Evolutionary conservation across 164 flowering plant genomes (phyloP).

Genomic region (Saururus chinensis): DNA sequence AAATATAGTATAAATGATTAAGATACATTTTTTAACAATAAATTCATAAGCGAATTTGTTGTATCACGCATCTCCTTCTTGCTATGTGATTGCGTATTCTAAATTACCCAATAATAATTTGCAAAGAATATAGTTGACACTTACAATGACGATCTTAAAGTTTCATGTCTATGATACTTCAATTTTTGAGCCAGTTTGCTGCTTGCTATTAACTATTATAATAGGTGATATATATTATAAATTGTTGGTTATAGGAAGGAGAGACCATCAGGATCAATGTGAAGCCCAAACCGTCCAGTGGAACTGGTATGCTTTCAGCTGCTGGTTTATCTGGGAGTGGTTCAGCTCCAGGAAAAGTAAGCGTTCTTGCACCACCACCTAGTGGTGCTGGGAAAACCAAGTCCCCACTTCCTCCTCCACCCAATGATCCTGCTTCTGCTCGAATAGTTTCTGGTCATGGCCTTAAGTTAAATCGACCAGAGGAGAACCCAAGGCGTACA

Average conservation of each 20-base stretch:
- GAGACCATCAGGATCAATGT: conserved; percentile 95
- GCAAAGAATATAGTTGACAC: too few species aligned
- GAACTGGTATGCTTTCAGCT: conserved; percentile 88
- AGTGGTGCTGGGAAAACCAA: conserved; percentile 53
- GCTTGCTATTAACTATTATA: too few species aligned
- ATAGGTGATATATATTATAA: too few species aligned
- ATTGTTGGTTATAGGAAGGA: conserved; percentile 53
- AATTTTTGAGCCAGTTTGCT: too few species aligned
- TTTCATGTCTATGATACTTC: too few species aligned
- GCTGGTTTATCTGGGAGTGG: conserved; percentile 60
- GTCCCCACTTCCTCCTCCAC: conserved; percentile 91
- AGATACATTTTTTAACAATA: too few species aligned
- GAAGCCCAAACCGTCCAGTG: conserved; percentile 67
- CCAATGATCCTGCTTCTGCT: conserved; percentile 80
- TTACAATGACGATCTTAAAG: too few species aligned
- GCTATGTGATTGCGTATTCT: too few species aligned
- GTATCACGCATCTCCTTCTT: too few species aligned
- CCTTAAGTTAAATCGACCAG: conserved; percentile 22
- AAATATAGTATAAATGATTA: too few species aligned
- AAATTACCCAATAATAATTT: too few species aligned
- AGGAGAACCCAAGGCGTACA: conserved; percentile 36
- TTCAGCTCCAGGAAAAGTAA: conserved; percentile 40
- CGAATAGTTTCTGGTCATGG: conserved; percentile 35
- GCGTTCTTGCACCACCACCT: conserved; percentile 82
- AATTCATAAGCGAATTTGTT: too few species aligned